These are phyloP conservation scores for Rhynchosporium secalis DNA, from an alignment of 2,329 filamentous ascomycete species.

Conservation along the genomic window DNA sequence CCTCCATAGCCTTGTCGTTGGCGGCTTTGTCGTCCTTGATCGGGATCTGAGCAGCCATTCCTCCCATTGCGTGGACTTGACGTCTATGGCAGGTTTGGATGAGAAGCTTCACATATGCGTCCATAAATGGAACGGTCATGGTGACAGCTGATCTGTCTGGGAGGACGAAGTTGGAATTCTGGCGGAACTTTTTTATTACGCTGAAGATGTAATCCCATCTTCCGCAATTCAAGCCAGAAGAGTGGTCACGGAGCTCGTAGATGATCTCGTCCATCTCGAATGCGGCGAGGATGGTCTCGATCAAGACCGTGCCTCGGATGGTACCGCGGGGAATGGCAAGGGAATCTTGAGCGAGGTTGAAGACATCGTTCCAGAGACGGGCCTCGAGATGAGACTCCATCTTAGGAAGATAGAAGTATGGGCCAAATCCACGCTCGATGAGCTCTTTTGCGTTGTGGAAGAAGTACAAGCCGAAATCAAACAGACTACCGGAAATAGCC, in stretches of 20 bases:
- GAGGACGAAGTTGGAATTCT: constrained; percentile 89
- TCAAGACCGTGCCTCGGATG: constrained; percentile 91
- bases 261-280: constrained; percentile 99
- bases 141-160: constrained; percentile 89
- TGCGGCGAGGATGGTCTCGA: constrained; percentile 95
- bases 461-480: constrained; percentile 98
- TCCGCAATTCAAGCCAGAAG: constrained; percentile 93
- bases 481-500: constrained; percentile 87
- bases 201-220: constrained; percentile 99
- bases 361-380: constrained; percentile 95
- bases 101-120: constrained; percentile 92
- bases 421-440: constrained; percentile 78
- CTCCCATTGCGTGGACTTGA: constrained; percentile 97
- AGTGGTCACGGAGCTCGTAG: constrained; percentile 97
- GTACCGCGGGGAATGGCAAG: constrained; percentile 87
- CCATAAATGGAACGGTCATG: constrained; percentile 99
- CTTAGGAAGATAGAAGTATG: constrained; percentile 98
- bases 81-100: constrained; percentile 98
- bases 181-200: constrained; percentile 98
- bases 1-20: constrained; percentile 93
- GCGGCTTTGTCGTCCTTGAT: constrained; percentile 92
- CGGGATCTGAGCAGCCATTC: constrained; percentile 98
- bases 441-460: constrained; percentile 96
- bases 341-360: constrained; percentile 94
- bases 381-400: constrained; percentile 98